phyloP scores from a whole-genome alignment of 331 rosid genomes.

The Quercus phellos region DNA sequence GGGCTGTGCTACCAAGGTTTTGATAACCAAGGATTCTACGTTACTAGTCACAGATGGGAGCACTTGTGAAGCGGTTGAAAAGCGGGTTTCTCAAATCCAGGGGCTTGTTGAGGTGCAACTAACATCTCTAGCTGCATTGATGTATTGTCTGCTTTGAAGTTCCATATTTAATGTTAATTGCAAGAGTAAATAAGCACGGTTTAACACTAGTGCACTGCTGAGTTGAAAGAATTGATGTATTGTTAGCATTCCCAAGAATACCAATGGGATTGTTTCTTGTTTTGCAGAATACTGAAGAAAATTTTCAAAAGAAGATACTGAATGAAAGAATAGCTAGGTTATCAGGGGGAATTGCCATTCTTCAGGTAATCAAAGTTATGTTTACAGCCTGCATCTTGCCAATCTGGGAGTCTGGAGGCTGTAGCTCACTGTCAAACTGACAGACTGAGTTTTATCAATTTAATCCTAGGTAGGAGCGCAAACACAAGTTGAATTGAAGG shows the following conservation, averaged over 20 bases:
- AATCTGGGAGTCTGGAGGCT: slow-evolving; percentile 8
- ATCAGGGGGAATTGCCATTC: slow-evolving; percentile 83
- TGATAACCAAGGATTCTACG: slow-evolving; percentile 78
- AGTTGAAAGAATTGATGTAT: slow-evolving; percentile 4
- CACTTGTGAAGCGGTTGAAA: slow-evolving; percentile 56
- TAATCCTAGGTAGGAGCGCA: slow-evolving; percentile 86
- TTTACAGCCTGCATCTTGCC: slow-evolving; percentile 5
- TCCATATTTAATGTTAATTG: neutral
- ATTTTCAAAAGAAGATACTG: slow-evolving; percentile 72
- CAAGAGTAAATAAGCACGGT: neutral
- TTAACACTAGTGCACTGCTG: neutral
- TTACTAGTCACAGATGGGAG: slow-evolving; percentile 77
- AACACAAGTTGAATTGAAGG: slow-evolving; percentile 90
- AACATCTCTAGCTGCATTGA: slow-evolving; percentile 11
- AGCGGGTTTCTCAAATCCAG: slow-evolving; percentile 63
- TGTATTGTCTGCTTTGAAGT: slow-evolving; percentile 8
- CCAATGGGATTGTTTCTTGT: slow-evolving; percentile 7
- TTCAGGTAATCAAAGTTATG: slow-evolving; percentile 48
- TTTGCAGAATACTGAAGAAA: slow-evolving; percentile 73
- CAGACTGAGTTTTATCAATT: slow-evolving; percentile 17
- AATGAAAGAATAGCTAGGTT: slow-evolving; percentile 85
- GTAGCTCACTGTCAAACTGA: slow-evolving; percentile 13
- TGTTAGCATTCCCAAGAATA: neutral
- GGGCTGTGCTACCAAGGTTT: slow-evolving; percentile 68
- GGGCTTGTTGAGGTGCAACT: slow-evolving; percentile 66